Conservation (phyloP, 192 early-diverging fungal species). For the Physocladia obscura region DNA sequence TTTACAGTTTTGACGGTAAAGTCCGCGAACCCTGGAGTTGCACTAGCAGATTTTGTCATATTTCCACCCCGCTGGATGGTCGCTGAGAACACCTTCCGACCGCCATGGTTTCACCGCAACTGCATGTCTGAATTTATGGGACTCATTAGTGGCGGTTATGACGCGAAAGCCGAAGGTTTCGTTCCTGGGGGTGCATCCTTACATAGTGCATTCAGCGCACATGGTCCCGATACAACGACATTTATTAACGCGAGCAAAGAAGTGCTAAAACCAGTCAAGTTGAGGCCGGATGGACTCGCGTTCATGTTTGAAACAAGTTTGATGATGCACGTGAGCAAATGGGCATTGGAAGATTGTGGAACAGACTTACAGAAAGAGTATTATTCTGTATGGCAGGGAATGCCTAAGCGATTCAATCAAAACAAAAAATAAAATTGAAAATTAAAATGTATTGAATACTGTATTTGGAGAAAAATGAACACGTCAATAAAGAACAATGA, state of each 20-base stretch:
- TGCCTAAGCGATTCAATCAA: conserved; percentile 52
- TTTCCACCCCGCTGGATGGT: conserved; percentile 96
- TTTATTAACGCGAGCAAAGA: conserved; percentile 72
- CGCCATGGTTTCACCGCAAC: conserved; percentile 97
- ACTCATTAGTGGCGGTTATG: conserved; percentile 86
- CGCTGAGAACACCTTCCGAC: conserved; percentile 86
- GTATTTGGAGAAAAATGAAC: neutral
- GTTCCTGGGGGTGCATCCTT: conserved; percentile 85
- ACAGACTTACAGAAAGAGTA: conserved; percentile 79
- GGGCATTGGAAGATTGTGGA: conserved; percentile 70
- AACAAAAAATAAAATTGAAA: conserved; percentile 23
- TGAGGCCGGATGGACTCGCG: conserved; percentile 80
- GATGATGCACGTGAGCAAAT: conserved; percentile 76
- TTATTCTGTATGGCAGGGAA: conserved; percentile 81
- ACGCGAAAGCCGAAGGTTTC: conserved; percentile 90
- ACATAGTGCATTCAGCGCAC: conserved; percentile 77
- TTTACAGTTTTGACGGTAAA: conserved; percentile 93
- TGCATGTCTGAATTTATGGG: conserved; percentile 99
- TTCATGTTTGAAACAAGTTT: conserved; percentile 95
- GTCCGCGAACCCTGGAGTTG: conserved; percentile 79
- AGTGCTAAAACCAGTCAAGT: conserved; percentile 73
- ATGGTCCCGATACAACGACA: conserved; percentile 84
- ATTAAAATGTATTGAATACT: no score
- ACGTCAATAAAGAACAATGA: neutral
- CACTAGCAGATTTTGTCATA: conserved; percentile 92